These are phyloP conservation scores for Diaporthe nobilis DNA, from an alignment of 2,329 filamentous ascomycete species.

Conservation along the genomic window DNA sequence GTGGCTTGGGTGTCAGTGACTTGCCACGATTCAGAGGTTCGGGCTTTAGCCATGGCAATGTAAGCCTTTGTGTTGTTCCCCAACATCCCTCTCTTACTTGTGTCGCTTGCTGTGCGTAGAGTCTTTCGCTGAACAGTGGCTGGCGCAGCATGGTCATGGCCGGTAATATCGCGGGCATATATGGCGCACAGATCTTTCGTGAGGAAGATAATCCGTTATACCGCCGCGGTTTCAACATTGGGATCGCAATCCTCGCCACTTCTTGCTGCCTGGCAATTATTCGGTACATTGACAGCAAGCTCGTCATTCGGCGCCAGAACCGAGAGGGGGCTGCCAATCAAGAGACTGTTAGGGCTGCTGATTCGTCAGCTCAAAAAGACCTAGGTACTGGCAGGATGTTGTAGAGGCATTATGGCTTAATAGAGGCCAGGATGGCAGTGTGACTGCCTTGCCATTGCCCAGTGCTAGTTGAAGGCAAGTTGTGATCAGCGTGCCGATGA, in stretches of 20 bases:
- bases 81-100: too few species aligned
- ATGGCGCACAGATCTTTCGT: neutral
- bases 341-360: neutral
- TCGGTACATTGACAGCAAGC: constrained; percentile 15
- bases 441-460: neutral
- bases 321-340: neutral
- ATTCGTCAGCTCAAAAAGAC: neutral
- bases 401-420: neutral
- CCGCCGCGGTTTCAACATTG: neutral
- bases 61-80: neutral
- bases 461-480: neutral
- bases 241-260: neutral
- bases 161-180: constrained; percentile 7
- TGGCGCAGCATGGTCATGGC: constrained; percentile 13
- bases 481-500: neutral
- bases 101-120: neutral
- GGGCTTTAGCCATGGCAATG: constrained; percentile 16
- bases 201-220: constrained; percentile 5
- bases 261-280: neutral
- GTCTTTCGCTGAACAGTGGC: neutral
- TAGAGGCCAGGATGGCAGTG: neutral
- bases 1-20: constrained; percentile 13
- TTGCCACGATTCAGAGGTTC: constrained; percentile 4
- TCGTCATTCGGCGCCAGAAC: neutral
- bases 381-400: neutral